Conservation (phyloP, 2,329 filamentous ascomycete genomes). For the Arthrinium phaeospermum region DNA sequence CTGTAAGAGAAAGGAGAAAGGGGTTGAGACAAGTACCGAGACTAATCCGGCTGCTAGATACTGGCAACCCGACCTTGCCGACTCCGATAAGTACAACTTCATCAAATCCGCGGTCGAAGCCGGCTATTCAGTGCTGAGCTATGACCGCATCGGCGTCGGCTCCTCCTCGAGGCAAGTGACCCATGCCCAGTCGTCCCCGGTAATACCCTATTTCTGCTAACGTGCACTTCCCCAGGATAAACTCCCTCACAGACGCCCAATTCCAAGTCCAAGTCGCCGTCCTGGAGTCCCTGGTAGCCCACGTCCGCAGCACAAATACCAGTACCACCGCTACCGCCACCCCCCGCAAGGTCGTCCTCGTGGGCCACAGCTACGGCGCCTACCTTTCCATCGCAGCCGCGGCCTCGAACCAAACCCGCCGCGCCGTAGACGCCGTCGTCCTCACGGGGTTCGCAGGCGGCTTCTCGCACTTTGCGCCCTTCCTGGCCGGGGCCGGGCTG, state of each 20-base stretch:
- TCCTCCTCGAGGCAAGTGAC: conserved; percentile 37
- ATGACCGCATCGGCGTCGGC: conserved; percentile 40
- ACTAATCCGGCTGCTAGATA: conserved; percentile 30
- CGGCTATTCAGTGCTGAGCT: conserved; percentile 39
- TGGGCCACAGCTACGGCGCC: conserved; percentile 40
- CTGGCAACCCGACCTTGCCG: conserved; percentile 33
- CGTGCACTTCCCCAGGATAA: conserved; percentile 24
- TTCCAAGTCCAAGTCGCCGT: conserved; percentile 40
- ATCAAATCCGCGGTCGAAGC: conserved; percentile 35
- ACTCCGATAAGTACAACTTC: conserved; percentile 33
- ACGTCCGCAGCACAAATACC: conserved; percentile 28
- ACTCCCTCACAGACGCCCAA: conserved; percentile 35
- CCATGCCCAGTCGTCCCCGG: background rate
- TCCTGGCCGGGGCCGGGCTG: conserved; percentile 36
- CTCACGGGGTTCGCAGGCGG: conserved; percentile 37
- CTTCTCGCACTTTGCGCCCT: conserved; percentile 35
- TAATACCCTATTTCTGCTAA: background rate
- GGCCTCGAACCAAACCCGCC: conserved; percentile 23
- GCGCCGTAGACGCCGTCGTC: conserved; percentile 32
- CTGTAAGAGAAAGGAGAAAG: conserved; percentile 26
- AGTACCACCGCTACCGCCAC: background rate
- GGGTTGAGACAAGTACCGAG: background rate
- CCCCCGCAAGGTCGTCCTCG: conserved; percentile 34
- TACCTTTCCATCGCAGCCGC: conserved; percentile 35
- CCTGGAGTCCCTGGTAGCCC: conserved; percentile 34